Evolutionary conservation across 2,329 filamentous ascomycete species (phyloP).

Genomic region (Fusarium dlaminii): DNA sequence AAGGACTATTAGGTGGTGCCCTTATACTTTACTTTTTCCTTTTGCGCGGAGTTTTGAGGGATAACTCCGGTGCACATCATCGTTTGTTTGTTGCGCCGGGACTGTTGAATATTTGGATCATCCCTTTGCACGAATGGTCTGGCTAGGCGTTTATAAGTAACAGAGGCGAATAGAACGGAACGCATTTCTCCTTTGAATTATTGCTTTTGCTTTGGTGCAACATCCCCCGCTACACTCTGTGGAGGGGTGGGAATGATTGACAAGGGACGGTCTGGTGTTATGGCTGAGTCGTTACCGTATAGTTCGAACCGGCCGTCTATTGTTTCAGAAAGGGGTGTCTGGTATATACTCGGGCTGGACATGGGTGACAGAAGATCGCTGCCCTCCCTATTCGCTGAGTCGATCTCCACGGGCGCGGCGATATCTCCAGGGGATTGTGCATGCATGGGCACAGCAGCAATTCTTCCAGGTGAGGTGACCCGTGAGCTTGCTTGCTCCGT

Average conservation of each 20-base stretch:
- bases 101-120: conserved; percentile 35
- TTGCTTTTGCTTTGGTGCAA: conserved; percentile 6
- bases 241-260: conserved; percentile 41
- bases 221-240: conserved; percentile 29
- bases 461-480: conserved; percentile 45
- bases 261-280: conserved; percentile 22
- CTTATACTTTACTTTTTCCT: conserved; percentile 18
- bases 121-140: conserved; percentile 37
- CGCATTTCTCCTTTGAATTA: conserved; percentile 12
- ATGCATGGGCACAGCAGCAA: conserved; percentile 53
- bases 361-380: conserved; percentile 31
- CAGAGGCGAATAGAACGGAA: conserved; percentile 32
- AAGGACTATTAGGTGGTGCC: conserved; percentile 20
- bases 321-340: conserved; percentile 40
- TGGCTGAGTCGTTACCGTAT: conserved; percentile 49
- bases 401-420: conserved; percentile 64
- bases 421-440: conserved; percentile 62
- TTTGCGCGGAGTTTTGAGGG: conserved; percentile 41
- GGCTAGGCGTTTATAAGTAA: conserved; percentile 43
- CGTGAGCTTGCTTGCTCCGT: conserved; percentile 49
- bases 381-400: conserved; percentile 44
- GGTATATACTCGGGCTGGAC: conserved; percentile 31
- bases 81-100: conserved; percentile 28
- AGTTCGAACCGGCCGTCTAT: conserved; percentile 55
- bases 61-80: conserved; percentile 33